These are phyloP conservation scores for Halenospora varia DNA, from an alignment of 495 filamentous ascomycete genomes.

Conservation along the genomic window DNA sequence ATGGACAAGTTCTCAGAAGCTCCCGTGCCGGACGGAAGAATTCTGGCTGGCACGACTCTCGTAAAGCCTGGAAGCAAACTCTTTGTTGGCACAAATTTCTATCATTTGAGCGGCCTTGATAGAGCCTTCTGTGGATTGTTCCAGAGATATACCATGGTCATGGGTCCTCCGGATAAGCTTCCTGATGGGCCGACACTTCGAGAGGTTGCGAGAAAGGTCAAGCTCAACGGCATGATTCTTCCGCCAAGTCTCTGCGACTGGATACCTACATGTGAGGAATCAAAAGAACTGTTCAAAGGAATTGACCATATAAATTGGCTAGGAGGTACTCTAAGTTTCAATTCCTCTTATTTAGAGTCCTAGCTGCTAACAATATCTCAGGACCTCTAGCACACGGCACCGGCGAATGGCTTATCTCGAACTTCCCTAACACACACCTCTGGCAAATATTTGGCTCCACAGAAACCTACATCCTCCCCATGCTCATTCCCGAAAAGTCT, in stretches of 20 bases:
- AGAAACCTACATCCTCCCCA: not conserved
- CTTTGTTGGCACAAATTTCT: conserved; percentile 5
- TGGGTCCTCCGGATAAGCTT: not conserved
- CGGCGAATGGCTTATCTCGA: not conserved
- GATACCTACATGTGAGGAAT: not conserved
- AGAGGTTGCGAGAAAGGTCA: not conserved
- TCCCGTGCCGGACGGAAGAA: not conserved
- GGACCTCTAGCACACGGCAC: not conserved
- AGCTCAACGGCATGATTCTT: not conserved
- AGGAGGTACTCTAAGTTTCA: not conserved
- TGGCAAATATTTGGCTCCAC: conserved; percentile 10
- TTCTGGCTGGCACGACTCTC: not conserved
- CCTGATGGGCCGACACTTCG: not conserved
- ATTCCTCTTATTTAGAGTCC: not conserved
- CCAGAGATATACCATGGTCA: not conserved
- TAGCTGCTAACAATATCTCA: not conserved
- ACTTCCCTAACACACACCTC: not conserved
- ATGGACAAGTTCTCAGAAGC: not conserved
- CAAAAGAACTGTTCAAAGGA: not conserved
- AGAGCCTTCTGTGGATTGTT: not conserved
- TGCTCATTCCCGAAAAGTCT: not conserved
- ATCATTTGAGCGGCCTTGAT: not conserved
- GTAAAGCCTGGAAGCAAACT: not conserved
- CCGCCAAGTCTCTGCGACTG: not conserved
- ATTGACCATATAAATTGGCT: conserved; percentile 1